Percentiles rank a stretch among this genome's conserved stretches.
Conservation (phyloP, 1,284 basidiomycete species). For the Cystobasidiaceae sp. region DNA sequence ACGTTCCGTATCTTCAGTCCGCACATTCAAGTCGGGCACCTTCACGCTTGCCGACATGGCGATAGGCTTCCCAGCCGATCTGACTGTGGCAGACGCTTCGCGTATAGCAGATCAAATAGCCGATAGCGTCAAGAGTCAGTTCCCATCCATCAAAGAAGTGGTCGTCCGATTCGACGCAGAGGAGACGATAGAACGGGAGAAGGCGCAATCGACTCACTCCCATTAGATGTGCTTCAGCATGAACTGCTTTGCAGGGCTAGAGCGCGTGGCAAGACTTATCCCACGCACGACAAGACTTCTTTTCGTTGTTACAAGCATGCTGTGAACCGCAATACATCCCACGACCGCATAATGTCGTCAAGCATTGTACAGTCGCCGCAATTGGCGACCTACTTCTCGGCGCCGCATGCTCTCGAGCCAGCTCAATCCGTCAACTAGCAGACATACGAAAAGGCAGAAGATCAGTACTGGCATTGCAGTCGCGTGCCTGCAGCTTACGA, state of each 20-base stretch:
- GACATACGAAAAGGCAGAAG: no score
- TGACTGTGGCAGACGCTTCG: slow-evolving; percentile 24
- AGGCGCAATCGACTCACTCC: neutral
- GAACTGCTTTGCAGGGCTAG: neutral
- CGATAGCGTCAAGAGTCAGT: slow-evolving; percentile 20
- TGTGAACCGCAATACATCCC: neutral
- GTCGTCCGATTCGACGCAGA: slow-evolving; percentile 30
- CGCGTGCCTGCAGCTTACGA: no score
- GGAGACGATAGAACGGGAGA: no score
- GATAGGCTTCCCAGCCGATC: slow-evolving; percentile 24
- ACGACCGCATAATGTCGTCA: neutral
- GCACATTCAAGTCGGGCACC: slow-evolving; percentile 29
- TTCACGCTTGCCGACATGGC: slow-evolving; percentile 25
- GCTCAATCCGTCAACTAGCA: slow-evolving; percentile 20
- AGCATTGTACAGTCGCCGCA: slow-evolving; percentile 11
- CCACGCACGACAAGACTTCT: no score
- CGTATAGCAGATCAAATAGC: slow-evolving; percentile 24
- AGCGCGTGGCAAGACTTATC: no score
- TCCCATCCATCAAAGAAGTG: slow-evolving; percentile 25
- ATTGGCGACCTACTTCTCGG: slow-evolving; percentile 7
- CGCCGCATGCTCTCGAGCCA: slow-evolving; percentile 32
- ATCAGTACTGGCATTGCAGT: no score
- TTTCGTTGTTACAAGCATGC: no score
- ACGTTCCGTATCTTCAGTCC: slow-evolving; percentile 10
- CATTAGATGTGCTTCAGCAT: neutral